Evolutionary conservation across 306 rosid species (phyloP).

Genomic region (Rosa lucieae): DNA sequence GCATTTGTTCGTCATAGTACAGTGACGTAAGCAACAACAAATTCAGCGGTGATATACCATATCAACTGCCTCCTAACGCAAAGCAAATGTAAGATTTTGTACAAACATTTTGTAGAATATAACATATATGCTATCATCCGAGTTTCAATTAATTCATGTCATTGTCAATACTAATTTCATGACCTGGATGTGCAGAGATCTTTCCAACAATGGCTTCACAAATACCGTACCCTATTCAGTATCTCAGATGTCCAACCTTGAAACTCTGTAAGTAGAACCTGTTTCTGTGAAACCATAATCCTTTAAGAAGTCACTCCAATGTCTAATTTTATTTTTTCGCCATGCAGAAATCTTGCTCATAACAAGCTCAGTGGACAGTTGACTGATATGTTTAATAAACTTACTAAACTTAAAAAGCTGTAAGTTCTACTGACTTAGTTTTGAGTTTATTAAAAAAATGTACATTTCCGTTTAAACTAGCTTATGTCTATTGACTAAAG

Average conservation of each 20-base stretch:
- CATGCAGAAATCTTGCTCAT: slow-evolving; percentile 71
- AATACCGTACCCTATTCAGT: slow-evolving; percentile 74
- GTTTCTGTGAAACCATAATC: neutral
- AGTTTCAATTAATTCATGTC: slow-evolving; percentile 5
- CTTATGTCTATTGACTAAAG: slow-evolving; percentile 1
- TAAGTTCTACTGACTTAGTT: slow-evolving; percentile 38
- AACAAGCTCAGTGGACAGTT: slow-evolving; percentile 74
- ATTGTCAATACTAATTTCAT: slow-evolving; percentile 23
- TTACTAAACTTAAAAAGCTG: slow-evolving; percentile 66
- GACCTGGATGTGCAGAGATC: slow-evolving; percentile 58
- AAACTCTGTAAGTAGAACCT: slow-evolving; percentile 52
- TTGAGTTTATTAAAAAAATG: neutral
- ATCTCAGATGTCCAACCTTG: slow-evolving; percentile 65
- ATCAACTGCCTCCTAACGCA: slow-evolving; percentile 89
- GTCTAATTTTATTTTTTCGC: slow-evolving; percentile 26
- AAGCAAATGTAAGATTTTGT: slow-evolving; percentile 56
- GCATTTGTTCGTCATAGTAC: slow-evolving; percentile 69
- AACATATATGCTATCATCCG: neutral
- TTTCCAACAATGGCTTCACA: slow-evolving; percentile 62
- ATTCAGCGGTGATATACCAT: slow-evolving; percentile 71
- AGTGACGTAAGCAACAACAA: slow-evolving; percentile 93
- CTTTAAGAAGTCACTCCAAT: neutral
- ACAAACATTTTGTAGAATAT: neutral
- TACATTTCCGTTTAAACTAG: neutral
- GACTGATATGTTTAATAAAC: slow-evolving; percentile 67